Conservation (phyloP, 1,139 yeast species). For the Chernovozyma aurita region DNA sequence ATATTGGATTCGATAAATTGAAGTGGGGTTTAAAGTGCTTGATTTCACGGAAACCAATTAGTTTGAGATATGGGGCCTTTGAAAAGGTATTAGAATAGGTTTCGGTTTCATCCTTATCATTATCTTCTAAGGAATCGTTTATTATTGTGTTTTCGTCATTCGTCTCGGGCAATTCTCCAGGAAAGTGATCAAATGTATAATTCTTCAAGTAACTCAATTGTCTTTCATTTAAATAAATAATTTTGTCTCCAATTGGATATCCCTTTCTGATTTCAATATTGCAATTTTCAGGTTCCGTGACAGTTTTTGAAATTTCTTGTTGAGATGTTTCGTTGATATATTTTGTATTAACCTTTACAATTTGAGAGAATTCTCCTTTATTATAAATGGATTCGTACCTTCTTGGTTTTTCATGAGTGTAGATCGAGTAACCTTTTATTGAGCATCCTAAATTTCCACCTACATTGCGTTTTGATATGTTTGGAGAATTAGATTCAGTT, state of each 20-base stretch:
- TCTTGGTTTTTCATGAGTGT: slow-evolving; percentile 47
- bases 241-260: slow-evolving; percentile 22
- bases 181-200: slow-evolving; percentile 34
- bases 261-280: slow-evolving; percentile 20
- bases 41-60: slow-evolving; percentile 63
- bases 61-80: slow-evolving; percentile 39
- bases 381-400: slow-evolving; percentile 42
- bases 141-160: slow-evolving; percentile 19
- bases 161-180: slow-evolving; percentile 13
- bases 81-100: slow-evolving; percentile 15
- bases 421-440: slow-evolving; percentile 67
- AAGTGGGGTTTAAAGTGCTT: slow-evolving; percentile 45
- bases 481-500: not conserved
- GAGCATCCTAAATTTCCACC: slow-evolving; percentile 53
- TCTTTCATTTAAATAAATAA: slow-evolving; percentile 24
- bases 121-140: slow-evolving; percentile 21
- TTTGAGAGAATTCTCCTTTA: slow-evolving; percentile 45
- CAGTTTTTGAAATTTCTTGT: slow-evolving; percentile 13
- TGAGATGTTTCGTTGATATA: slow-evolving; percentile 16
- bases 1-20: slow-evolving; percentile 51
- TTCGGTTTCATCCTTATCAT: slow-evolving; percentile 19
- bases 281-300: slow-evolving; percentile 14
- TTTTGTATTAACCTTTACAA: slow-evolving; percentile 48
- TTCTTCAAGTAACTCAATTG: slow-evolving; percentile 27
- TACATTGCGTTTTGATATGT: not conserved